These are phyloP conservation scores for Saccharomyces hybrid DNA, from an alignment of 1,139 yeast species.

Conservation along the genomic window DNA sequence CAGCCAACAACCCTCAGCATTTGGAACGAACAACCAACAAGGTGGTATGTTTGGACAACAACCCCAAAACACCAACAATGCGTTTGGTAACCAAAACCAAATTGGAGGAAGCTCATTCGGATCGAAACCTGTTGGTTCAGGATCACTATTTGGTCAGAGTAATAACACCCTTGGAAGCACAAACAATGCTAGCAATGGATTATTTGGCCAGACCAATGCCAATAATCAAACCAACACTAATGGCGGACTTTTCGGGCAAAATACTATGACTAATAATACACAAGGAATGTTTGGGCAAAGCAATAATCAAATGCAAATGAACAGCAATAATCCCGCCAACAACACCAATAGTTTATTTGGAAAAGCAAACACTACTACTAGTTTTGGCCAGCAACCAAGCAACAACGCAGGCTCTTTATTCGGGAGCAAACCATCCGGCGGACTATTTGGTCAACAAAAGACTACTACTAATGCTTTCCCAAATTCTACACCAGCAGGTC, in stretches of 20 bases:
- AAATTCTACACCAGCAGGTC: slow-evolving; percentile 16
- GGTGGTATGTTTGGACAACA: slow-evolving; percentile 6
- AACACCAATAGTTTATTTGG: slow-evolving; percentile 28
- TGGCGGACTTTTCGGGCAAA: slow-evolving; percentile 34
- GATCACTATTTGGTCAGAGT: slow-evolving; percentile 6
- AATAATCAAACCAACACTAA: slow-evolving; percentile 7
- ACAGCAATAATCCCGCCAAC: neutral
- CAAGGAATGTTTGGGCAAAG: slow-evolving; percentile 30
- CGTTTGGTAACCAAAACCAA: slow-evolving; percentile 8
- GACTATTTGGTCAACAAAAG: slow-evolving; percentile 5
- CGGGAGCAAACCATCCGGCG: slow-evolving; percentile 24
- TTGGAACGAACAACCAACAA: slow-evolving; percentile 24
- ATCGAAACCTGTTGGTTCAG: slow-evolving; percentile 1
- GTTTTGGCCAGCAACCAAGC: slow-evolving; percentile 9
- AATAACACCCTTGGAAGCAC: slow-evolving; percentile 6
- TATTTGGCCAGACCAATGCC: slow-evolving; percentile 17
- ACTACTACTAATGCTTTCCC: slow-evolving; percentile 15
- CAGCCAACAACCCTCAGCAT: slow-evolving; percentile 10
- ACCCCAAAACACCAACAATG: slow-evolving; percentile 5
- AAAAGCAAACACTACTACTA: slow-evolving; percentile 12
- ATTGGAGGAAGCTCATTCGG: neutral
- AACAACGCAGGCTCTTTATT: slow-evolving; percentile 27
- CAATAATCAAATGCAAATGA: slow-evolving; percentile 11
- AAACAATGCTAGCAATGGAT: slow-evolving; percentile 12
- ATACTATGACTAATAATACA: slow-evolving; percentile 12